Percentiles rank a stretch among this genome's conserved stretches.
These are phyloP conservation scores for Erysimum cheiranthoides DNA, from an alignment of 345 rosid genomes.

Conservation along the genomic window DNA sequence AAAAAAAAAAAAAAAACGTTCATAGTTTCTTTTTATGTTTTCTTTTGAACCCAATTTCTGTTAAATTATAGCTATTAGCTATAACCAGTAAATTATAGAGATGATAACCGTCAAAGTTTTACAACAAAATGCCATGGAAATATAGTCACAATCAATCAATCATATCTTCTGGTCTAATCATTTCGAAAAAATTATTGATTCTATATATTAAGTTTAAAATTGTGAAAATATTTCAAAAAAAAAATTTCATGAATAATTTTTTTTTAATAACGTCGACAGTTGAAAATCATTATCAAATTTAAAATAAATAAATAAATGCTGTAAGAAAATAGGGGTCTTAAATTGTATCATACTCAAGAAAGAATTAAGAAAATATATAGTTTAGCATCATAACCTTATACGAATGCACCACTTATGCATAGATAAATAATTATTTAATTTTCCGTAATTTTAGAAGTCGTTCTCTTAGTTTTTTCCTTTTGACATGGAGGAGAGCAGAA, in stretches of 20 bases:
- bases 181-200: not conserved
- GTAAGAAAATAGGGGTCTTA: not conserved
- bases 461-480: constrained; percentile 6
- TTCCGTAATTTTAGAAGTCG: not conserved
- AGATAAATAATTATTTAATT: not conserved
- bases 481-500: no score
- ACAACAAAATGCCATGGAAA: not conserved
- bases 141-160: not conserved
- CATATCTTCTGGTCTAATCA: not conserved
- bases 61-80: no score
- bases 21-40: no score
- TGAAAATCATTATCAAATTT: not conserved
- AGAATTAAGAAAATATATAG: not conserved
- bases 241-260: no score
- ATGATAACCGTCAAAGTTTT: not conserved
- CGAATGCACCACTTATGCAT: not conserved
- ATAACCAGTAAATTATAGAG: not conserved
- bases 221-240: no score
- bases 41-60: no score
- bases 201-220: no score
- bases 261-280: not conserved
- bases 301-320: not conserved
- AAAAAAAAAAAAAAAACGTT: no score
- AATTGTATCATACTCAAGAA: not conserved
- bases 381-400: not conserved